Evolutionary conservation across 139 green algal species (phyloP), one percentile per base, ranked within the genome.

Genomic region (Monoraphidium neglectum): DNA sequence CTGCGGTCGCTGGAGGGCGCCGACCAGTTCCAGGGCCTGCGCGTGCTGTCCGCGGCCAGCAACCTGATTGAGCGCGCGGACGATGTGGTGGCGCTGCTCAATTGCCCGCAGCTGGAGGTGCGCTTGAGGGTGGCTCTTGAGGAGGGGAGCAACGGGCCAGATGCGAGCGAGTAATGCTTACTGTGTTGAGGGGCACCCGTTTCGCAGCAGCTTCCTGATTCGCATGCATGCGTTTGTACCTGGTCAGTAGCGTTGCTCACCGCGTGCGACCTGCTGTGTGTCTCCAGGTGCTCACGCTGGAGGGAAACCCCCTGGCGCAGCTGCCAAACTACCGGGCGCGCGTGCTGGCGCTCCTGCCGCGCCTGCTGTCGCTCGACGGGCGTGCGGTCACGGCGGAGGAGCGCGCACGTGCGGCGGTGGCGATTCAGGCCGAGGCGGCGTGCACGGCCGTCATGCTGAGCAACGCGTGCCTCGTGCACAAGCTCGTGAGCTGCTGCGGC

Each of bases 391-490:
- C 47, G 3, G 53, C 63, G 0, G 81, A 84, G 36, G 90, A 95
- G 73, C 82, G 82, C 33, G 53, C 15, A 67, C 77, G 4, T 2
- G 86, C 86, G 1, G 30, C 57, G 4, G 64, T 38, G 6, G 69
- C 77, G 13, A 57, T 93, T 37, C 69, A 80, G 38, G 78, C 87
- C 40, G 84, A 94, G 80, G 79, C 83, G 43, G 72, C 83, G 4
- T 68, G 86, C 32, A 73, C 94, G 74, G 72, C 86, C 5, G 78
- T 94, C 28, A 88, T 92, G 83, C 56, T 91, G 24, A 79, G 61
- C 69, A 95, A 91, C 43, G 86, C 87, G 4, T 93, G 90, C 75
- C 75, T 89, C 43, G 87, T 90, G 37, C 89, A 93, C 85, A 94
- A 93, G 74, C 83, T 95, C 83, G 87, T 90, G 46, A 68, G 81